These are phyloP conservation scores for Trichosporon coremiiforme DNA, from an alignment of 1,284 basidiomycete genomes.

Conservation along the genomic window DNA sequence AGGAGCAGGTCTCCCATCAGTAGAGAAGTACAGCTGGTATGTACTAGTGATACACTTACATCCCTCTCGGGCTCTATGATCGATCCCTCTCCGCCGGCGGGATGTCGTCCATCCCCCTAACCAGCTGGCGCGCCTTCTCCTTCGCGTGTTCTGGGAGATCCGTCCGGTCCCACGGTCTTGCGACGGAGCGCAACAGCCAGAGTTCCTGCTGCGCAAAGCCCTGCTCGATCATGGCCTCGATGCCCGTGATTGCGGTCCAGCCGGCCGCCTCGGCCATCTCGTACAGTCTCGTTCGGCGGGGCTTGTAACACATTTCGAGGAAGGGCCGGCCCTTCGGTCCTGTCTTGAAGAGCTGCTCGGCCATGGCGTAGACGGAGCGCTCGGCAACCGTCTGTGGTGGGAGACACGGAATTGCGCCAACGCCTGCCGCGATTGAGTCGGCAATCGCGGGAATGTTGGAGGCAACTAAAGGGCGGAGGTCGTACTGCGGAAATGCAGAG, in stretches of 20 bases:
- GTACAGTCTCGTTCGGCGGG: slow-evolving; percentile 48
- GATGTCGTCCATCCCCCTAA: slow-evolving; percentile 26
- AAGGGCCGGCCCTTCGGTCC: slow-evolving; percentile 31
- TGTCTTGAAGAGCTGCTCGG: slow-evolving; percentile 22
- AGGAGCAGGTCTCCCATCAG: too few relatives aligned
- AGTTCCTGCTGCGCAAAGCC: slow-evolving; percentile 49
- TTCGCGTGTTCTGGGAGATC: slow-evolving; percentile 21
- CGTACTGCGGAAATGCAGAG: slow-evolving; percentile 23
- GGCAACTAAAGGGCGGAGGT: slow-evolving; percentile 8
- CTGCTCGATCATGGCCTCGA: slow-evolving; percentile 55
- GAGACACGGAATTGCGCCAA: slow-evolving; percentile 34
- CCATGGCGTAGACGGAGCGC: slow-evolving; percentile 28
- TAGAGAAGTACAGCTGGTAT: too few relatives aligned
- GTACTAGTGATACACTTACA: slow-evolving; percentile 11
- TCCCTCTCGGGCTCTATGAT: background rate
- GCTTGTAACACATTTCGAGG: slow-evolving; percentile 55
- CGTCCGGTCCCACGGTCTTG: slow-evolving; percentile 11
- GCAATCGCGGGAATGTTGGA: slow-evolving; percentile 8
- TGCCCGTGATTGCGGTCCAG: slow-evolving; percentile 45
- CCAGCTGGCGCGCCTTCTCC: slow-evolving; percentile 23
- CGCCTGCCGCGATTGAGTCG: slow-evolving; percentile 23
- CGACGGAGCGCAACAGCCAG: slow-evolving; percentile 34
- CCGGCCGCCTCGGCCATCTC: slow-evolving; percentile 34
- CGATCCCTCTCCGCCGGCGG: background rate
- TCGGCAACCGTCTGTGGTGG: slow-evolving; percentile 25